Evolutionary conservation across 768 basidiomycete genomes (phyloP).

Genomic region (Rhizopogon sp.): DNA sequence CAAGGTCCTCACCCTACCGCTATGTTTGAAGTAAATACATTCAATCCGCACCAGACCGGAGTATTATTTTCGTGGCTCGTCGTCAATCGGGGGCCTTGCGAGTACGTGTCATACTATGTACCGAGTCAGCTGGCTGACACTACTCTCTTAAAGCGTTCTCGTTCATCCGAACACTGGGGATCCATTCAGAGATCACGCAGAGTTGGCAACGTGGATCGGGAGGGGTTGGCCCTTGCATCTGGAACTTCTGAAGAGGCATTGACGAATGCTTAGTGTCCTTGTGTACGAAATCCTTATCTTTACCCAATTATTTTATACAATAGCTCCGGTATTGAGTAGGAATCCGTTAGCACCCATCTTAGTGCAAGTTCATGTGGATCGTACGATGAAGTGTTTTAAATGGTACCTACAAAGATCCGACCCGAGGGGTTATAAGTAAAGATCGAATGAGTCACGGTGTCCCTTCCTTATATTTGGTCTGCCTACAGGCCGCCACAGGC

Average conservation of each 20-base stretch:
- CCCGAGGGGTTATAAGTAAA: too few species aligned
- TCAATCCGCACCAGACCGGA: conserved; percentile 64
- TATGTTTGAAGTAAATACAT: conserved; percentile 71
- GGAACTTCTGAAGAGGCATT: neutral
- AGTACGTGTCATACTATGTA: conserved; percentile 39
- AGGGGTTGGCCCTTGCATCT: conserved; percentile 49
- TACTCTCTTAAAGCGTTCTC: conserved; percentile 42
- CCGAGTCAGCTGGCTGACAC: neutral
- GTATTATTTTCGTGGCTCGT: conserved; percentile 64
- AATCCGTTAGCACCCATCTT: neutral
- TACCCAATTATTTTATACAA: neutral
- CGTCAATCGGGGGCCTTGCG: conserved; percentile 65
- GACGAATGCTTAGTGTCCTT: neutral
- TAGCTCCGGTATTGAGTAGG: too few species aligned
- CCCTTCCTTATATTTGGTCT: neutral
- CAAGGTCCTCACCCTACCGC: conserved; percentile 63
- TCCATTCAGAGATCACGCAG: conserved; percentile 53
- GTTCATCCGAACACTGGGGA: conserved; percentile 69
- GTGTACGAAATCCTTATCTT: neutral
- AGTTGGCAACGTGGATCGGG: conserved; percentile 65
- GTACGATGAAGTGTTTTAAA: too few species aligned
- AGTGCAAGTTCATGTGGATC: too few species aligned
- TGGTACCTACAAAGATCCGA: too few species aligned
- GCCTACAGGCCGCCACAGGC: neutral
- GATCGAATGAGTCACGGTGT: too few species aligned